These are phyloP conservation scores for Seiridium unicorne DNA, from an alignment of 2,329 filamentous ascomycete genomes.

Conservation along the genomic window DNA sequence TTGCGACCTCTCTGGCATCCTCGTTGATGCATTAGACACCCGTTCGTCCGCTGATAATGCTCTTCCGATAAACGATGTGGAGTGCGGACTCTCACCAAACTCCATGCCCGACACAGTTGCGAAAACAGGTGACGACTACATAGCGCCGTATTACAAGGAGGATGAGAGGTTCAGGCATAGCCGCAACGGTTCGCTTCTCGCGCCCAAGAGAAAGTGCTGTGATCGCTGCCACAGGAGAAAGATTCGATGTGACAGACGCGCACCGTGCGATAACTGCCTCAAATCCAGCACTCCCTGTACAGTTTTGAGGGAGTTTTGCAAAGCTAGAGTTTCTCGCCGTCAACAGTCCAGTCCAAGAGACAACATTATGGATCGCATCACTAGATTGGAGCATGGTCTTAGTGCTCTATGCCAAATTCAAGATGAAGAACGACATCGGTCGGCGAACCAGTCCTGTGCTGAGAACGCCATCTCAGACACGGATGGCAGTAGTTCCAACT, in stretches of 20 bases:
- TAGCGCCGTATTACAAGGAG: too few species aligned
- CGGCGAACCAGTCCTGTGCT: background rate
- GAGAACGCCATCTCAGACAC: too few species aligned
- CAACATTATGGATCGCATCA: background rate
- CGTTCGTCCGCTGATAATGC: too few species aligned
- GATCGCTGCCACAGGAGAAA: background rate
- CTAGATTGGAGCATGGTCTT: background rate
- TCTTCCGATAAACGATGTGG: too few species aligned
- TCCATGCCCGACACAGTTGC: too few species aligned
- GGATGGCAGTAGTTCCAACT: too few species aligned
- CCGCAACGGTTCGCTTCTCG: background rate
- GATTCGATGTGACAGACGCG: background rate
- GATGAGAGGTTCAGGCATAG: background rate
- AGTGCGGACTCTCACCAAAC: too few species aligned
- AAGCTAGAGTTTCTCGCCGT: background rate
- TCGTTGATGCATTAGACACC: too few species aligned
- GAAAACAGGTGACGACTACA: too few species aligned
- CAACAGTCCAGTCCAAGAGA: background rate
- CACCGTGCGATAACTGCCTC: background rate
- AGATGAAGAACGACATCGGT: background rate
- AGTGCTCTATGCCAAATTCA: background rate
- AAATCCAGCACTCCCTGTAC: background rate
- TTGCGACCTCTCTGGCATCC: too few species aligned
- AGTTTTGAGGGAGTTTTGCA: background rate
- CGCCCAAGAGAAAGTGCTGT: background rate